Evolutionary conservation across 495 filamentous ascomycete species (phyloP).

Genomic region (Neurospora pannonica): DNA sequence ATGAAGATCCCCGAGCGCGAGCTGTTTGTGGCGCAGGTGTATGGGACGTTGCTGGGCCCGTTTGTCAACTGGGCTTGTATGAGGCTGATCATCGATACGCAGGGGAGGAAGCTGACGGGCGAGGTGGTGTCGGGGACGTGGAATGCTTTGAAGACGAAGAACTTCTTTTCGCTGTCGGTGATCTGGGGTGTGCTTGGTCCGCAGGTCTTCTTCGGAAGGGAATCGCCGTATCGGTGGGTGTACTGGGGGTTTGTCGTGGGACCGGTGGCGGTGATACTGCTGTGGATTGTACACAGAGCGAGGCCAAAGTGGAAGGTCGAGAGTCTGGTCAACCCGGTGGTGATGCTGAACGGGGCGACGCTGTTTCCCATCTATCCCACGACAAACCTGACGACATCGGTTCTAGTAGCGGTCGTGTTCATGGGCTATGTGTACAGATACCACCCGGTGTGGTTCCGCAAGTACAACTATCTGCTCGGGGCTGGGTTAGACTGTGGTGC

Average conservation of each 20-base stretch:
- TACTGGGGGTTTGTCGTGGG: constrained; percentile 9
- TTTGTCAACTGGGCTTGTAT: neutral
- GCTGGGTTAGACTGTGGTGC: constrained; percentile 45
- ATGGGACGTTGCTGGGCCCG: neutral
- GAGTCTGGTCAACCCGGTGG: constrained; percentile 4
- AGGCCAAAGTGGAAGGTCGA: constrained; percentile 9
- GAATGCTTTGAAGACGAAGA: neutral
- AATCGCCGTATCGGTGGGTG: constrained; percentile 3
- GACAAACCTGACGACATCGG: constrained; percentile 9
- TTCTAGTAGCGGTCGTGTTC: constrained; percentile 5
- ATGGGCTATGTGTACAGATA: constrained; percentile 12
- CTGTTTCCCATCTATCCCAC: constrained; percentile 13
- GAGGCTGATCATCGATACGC: neutral
- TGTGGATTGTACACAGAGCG: constrained; percentile 4
- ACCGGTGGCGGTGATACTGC: neutral
- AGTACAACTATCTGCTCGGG: constrained; percentile 46
- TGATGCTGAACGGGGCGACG: constrained; percentile 9
- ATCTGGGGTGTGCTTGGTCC: neutral
- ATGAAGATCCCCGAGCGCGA: constrained; percentile 37
- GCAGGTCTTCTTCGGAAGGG: constrained; percentile 3
- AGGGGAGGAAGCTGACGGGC: neutral
- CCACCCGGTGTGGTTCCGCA: constrained; percentile 14
- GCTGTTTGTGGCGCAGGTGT: constrained; percentile 22
- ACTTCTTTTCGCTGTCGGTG: neutral
- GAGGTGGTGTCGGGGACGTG: neutral